Percentiles rank a stretch among this genome's conserved stretches.
phyloP scores from a whole-genome alignment of 1,284 basidiomycete species.

The Malassezia cuniculi region DNA sequence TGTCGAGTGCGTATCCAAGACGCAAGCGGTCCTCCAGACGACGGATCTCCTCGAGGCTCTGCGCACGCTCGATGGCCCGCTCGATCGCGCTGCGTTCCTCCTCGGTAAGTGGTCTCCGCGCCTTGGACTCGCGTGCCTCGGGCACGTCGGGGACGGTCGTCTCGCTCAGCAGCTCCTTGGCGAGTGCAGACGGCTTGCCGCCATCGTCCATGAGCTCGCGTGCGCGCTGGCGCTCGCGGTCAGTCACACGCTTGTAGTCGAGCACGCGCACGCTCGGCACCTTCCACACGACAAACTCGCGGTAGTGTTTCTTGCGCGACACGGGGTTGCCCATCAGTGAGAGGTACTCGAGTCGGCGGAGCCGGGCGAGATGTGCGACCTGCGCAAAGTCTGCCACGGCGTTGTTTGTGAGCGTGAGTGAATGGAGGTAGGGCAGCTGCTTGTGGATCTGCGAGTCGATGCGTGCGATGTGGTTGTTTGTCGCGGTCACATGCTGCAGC shows the following conservation, averaged over 20 bases:
- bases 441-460: conserved; percentile 68
- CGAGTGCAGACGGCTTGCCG: conserved; percentile 62
- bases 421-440: conserved; percentile 68
- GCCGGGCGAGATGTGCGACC: conserved; percentile 66
- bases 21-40: conserved; percentile 35
- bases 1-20: conserved; percentile 21
- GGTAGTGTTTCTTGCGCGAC: conserved; percentile 83
- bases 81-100: conserved; percentile 81
- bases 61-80: conserved; percentile 76
- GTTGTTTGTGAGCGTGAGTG: conserved; percentile 50
- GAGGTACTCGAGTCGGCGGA: conserved; percentile 66
- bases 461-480: conserved; percentile 73
- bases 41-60: conserved; percentile 58
- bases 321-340: conserved; percentile 82
- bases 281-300: conserved; percentile 62
- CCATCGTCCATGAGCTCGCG: conserved; percentile 29
- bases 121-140: no score
- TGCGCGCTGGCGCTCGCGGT: conserved; percentile 46
- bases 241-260: conserved; percentile 90
- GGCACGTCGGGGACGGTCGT: no score
- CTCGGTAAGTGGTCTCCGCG: no score
- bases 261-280: conserved; percentile 64
- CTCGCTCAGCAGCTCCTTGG: no score
- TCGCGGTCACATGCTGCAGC: conserved; percentile 63
- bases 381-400: conserved; percentile 61